Base-by-base conservation (phyloP, 371 early-diverging fungal species). In the Syncephalis plumigaleata region DNA sequence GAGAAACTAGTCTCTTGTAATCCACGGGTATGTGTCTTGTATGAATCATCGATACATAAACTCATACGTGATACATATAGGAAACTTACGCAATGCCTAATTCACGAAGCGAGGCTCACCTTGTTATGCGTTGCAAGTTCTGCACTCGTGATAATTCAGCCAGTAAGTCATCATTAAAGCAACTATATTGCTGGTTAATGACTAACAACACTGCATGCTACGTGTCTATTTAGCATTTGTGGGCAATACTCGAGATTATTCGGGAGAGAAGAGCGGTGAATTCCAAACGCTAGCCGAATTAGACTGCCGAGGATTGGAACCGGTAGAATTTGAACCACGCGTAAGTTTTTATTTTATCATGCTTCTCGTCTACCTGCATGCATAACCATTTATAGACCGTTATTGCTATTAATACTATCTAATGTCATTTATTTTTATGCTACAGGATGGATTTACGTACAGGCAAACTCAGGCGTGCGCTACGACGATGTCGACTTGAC, bases 61-160 rank as follows among this genome's bases (percentile, higher is more conserved):
- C n/a, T n/a, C n/a, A n/a, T n/a, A n/a, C n/a, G n/a, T n/a, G n/a
- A n/a, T n/a, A n/a, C n/a, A n/a, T n/a, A 47, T 51, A 67, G 64
- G 60, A 63, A 20, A 24, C 48, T 45, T 46, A 25, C 25, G 44
- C 56, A 17, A 67, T 77, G 49, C 54, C 64, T 23, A 67, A 70
- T 9, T 69, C 71, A 2, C 67, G 88, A 48, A 91, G 91, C 23
- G 63, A 67, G 23, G 88, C 92, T 47, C 89, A 91, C 62, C 64
- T 91, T 45, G 84, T 87, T 15, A 87, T 92, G 81, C 70, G 67
- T 45, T 94, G 95, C 80, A 90, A 91, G 67, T 81, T 81, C 51
- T 94, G 95, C 69, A 83, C 78, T 51, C 76, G 81, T 39, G 86
- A 87, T 56, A 64, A 71, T 31, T 74, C 75, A 39, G 77, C 79